A percentile compares a stretch with the other conserved stretches of the same genome.
phyloP scores from a whole-genome alignment of 805 yeast genomes.

The Kazachstania bromeliacearum region DNA sequence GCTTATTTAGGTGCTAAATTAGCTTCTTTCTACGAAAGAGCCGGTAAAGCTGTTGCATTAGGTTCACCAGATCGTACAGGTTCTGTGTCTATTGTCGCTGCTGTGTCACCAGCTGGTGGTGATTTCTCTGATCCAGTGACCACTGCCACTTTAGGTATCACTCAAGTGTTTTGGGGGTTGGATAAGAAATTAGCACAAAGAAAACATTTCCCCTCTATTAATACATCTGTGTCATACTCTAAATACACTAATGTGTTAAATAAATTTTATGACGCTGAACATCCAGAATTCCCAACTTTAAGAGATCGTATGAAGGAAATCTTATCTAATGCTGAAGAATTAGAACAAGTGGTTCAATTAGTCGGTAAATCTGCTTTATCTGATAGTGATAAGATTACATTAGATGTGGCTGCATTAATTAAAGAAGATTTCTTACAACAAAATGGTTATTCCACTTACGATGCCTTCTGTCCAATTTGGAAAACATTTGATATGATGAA shows the following conservation, averaged over 20 bases:
- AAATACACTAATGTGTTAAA: conserved; percentile 84
- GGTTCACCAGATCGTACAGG: conserved; percentile 97
- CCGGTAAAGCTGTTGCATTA: conserved; percentile 89
- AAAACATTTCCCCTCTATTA: conserved; percentile 98
- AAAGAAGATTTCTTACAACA: conserved; percentile 98
- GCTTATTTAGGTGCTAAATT: conserved; percentile 98
- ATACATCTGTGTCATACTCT: conserved; percentile 92
- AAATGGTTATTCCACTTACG: conserved; percentile 97
- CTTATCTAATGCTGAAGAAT: conserved; percentile 92
- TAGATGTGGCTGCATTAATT: conserved; percentile 84
- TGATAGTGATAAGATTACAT: conserved; percentile 91
- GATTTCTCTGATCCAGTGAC: conserved; percentile 99
- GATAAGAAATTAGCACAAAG: conserved; percentile 98
- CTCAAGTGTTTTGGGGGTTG: conserved; percentile 99
- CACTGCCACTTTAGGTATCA: conserved; percentile 94
- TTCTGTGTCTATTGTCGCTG: conserved; percentile 98
- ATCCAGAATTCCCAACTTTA: conserved; percentile 83
- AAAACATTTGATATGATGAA: conserved; percentile 98
- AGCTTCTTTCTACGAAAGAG: conserved; percentile 98
- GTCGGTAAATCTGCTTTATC: conserved; percentile 98
- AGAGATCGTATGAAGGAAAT: conserved; percentile 93
- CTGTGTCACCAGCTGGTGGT: conserved; percentile 99
- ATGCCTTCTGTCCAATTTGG: conserved; percentile 99
- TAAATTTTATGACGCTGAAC: conserved; percentile 75
- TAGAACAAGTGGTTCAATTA: conserved; percentile 97